phyloP scores from a whole-genome alignment of 2,329 filamentous ascomycete species.

The Didymella pinodella region DNA sequence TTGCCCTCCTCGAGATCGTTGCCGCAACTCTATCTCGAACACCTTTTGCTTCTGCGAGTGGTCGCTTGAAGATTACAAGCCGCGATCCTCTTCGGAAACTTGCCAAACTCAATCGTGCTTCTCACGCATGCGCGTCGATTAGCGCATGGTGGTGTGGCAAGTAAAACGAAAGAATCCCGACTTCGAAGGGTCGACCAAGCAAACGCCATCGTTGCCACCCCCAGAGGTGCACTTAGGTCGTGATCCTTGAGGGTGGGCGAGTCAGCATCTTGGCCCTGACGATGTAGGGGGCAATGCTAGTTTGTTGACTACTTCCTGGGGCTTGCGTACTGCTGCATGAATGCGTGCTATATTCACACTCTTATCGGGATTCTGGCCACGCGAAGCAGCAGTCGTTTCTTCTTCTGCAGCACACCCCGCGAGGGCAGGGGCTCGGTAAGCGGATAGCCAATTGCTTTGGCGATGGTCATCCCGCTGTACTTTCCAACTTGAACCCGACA shows the following conservation, averaged over 20 bases:
- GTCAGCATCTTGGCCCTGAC: background rate
- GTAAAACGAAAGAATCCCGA: slow-evolving; percentile 11
- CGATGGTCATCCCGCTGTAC: background rate
- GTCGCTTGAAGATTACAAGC: background rate
- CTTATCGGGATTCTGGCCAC: background rate
- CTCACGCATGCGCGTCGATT: slow-evolving; percentile 1
- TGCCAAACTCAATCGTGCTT: slow-evolving; percentile 1
- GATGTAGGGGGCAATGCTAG: background rate
- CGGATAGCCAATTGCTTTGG: background rate
- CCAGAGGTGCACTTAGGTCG: slow-evolving; percentile 1
- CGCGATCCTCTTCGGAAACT: background rate
- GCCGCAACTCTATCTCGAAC: slow-evolving; percentile 4
- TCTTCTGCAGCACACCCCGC: background rate
- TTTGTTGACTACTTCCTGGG: background rate
- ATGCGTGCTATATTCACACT: background rate
- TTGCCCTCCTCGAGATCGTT: slow-evolving; percentile 1
- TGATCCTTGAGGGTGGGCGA: background rate
- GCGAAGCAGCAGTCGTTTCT: background rate
- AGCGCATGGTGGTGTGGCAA: background rate
- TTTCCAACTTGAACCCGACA: background rate
- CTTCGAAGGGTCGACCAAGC: slow-evolving; percentile 1
- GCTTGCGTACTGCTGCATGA: background rate
- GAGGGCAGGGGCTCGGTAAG: background rate
- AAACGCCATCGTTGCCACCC: background rate
- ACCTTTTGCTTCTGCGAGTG: background rate